phyloP scores from a whole-genome alignment of 495 filamentous ascomycete species.

The Tuber calosporum region DNA sequence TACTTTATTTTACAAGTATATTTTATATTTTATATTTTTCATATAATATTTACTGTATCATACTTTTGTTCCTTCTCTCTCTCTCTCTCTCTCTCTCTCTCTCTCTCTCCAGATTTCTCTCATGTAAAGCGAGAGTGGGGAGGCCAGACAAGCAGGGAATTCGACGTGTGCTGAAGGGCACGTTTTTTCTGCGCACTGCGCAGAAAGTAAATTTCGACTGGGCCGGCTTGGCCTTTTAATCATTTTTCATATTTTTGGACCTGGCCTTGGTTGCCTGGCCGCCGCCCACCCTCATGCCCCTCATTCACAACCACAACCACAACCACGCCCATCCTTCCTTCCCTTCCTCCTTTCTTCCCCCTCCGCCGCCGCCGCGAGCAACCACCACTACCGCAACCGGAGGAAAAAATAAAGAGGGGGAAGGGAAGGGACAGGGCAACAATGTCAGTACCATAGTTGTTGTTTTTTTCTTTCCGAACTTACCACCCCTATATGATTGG shows the following conservation, averaged over 20 bases:
- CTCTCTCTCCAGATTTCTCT: neutral
- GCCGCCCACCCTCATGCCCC: neutral
- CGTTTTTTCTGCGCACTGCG: neutral
- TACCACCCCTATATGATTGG: neutral
- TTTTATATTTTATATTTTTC: neutral
- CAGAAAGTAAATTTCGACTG: neutral
- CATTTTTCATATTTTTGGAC: neutral
- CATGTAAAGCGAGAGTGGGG: neutral
- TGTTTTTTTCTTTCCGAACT: neutral
- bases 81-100: neutral
- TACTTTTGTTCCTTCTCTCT: neutral
- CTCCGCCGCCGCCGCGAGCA: neutral
- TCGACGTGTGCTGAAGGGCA: neutral
- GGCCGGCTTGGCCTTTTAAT: neutral
- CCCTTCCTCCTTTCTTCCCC: neutral
- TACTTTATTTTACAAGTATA: too few relatives aligned
- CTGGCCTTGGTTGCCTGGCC: neutral
- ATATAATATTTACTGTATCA: neutral
- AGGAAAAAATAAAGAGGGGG: neutral
- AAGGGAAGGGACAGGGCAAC: neutral
- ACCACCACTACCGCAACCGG: neutral
- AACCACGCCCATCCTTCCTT: neutral
- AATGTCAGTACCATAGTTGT: too few relatives aligned
- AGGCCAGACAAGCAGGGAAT: neutral
- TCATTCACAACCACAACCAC: neutral